Evolutionary conservation across 805 yeast genomes (phyloP).

Genomic region (Zygosaccharomyces pseudorouxii): DNA sequence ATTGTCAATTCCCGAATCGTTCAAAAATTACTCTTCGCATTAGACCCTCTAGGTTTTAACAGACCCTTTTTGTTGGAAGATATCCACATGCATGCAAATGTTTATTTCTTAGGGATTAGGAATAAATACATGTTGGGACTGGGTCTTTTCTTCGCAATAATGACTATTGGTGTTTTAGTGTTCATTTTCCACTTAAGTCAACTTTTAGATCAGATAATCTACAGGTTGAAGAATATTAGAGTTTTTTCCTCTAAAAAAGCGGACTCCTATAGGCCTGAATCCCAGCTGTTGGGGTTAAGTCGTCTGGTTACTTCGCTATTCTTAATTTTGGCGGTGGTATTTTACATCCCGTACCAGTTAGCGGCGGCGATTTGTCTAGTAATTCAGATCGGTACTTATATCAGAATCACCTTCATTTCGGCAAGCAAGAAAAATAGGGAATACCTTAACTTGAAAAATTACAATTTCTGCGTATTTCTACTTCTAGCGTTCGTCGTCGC

Average conservation of each 20-base stretch:
- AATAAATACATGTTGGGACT: conserved; percentile 51
- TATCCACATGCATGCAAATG: conserved; percentile 42
- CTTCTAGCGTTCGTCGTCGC: conserved; percentile 77
- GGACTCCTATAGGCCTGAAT: neutral
- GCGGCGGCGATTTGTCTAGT: conserved; percentile 58
- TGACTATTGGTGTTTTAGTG: conserved; percentile 23
- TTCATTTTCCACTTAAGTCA: conserved; percentile 7
- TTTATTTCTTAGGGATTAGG: conserved; percentile 64
- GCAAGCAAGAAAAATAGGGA: conserved; percentile 7
- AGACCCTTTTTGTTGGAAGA: conserved; percentile 41
- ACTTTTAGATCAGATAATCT: conserved; percentile 5
- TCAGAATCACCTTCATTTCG: conserved; percentile 34
- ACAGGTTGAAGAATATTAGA: neutral
- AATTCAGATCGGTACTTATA: conserved; percentile 52
- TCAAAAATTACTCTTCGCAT: conserved; percentile 38
- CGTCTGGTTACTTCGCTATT: conserved; percentile 33
- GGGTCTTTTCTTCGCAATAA: conserved; percentile 49
- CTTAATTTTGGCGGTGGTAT: conserved; percentile 45
- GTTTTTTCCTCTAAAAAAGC: neutral
- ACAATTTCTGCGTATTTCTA: conserved; percentile 56
- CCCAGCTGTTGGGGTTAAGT: conserved; percentile 6
- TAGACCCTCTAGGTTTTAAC: conserved; percentile 53
- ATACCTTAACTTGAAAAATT: conserved; percentile 45
- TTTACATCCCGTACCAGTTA: conserved; percentile 77
- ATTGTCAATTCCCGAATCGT: conserved; percentile 33